Conservation (phyloP, 371 early-diverging fungal species). For the Dinochytrium kinnereticum region DNA sequence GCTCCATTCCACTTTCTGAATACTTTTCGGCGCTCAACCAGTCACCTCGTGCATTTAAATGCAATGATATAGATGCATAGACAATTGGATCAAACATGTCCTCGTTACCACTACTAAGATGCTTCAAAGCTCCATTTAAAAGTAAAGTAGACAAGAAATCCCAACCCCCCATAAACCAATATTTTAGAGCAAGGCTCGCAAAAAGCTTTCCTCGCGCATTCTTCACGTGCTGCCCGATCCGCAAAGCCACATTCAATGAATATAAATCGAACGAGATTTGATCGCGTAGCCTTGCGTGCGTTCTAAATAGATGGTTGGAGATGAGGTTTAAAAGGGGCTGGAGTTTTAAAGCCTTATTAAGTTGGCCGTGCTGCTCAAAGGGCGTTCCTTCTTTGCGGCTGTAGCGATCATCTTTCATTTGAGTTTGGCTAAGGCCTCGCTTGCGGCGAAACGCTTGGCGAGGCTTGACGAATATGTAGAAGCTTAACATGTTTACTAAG, state of each 20-base stretch:
- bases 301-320: constrained; percentile 19
- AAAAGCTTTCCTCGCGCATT: constrained; percentile 6
- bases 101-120: not conserved
- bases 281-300: constrained; percentile 19
- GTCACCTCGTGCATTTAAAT: constrained; percentile 12
- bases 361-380: no score
- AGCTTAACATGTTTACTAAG: not conserved
- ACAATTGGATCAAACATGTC: constrained; percentile 5
- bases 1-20: constrained; percentile 13
- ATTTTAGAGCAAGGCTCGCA: constrained; percentile 14
- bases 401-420: not conserved
- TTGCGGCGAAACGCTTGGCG: not conserved
- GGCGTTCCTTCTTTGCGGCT: no score
- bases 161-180: constrained; percentile 17
- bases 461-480: not conserved
- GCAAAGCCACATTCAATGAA: constrained; percentile 12
- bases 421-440: not conserved
- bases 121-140: not conserved
- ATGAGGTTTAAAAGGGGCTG: constrained; percentile 14
- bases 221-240: constrained; percentile 7
- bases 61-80: constrained; percentile 1
- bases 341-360: not conserved
- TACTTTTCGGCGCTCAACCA: constrained; percentile 13
- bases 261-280: constrained; percentile 17
- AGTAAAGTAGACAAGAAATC: not conserved